Conservation (phyloP, 306 rosid genomes). For the Acacia acuminata region DNA sequence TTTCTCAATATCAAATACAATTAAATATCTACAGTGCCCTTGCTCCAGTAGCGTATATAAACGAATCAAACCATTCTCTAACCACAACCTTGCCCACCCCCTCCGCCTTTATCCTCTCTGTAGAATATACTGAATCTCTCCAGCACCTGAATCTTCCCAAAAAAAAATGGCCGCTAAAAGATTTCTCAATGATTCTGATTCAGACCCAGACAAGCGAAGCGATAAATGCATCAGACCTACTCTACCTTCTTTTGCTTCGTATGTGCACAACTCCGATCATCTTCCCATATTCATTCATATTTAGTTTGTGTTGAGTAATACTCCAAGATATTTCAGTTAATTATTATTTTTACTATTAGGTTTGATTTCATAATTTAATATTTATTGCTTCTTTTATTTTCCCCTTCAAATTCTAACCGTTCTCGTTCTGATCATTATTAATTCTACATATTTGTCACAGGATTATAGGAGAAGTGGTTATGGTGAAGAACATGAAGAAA, state of each 20-base stretch:
- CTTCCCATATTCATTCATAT: background rate
- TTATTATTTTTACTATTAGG: too few species aligned
- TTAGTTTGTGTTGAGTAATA: too few species aligned
- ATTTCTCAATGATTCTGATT: slow-evolving; percentile 40
- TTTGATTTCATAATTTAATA: too few species aligned
- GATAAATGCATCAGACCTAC: slow-evolving; percentile 51
- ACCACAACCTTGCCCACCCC: slow-evolving; percentile 13
- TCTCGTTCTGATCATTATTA: background rate
- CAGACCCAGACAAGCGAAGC: slow-evolving; percentile 38
- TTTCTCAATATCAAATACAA: background rate
- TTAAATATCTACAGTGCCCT: background rate
- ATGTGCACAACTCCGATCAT: slow-evolving; percentile 25
- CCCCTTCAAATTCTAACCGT: too few species aligned
- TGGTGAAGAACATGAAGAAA: slow-evolving; percentile 58
- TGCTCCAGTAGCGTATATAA: background rate
- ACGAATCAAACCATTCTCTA: background rate
- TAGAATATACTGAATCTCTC: background rate
- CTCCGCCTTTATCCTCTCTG: background rate
- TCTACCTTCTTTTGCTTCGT: slow-evolving; percentile 71
- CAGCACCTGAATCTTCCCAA: background rate
- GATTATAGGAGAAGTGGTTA: slow-evolving; percentile 68
- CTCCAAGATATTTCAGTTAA: too few species aligned
- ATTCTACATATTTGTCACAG: slow-evolving; percentile 46
- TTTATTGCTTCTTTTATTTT: too few species aligned
- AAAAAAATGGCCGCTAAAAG: slow-evolving; percentile 68